These are phyloP conservation scores for Didymellaceae sp. DNA, from an alignment of 2,329 filamentous ascomycete genomes.

Conservation along the genomic window DNA sequence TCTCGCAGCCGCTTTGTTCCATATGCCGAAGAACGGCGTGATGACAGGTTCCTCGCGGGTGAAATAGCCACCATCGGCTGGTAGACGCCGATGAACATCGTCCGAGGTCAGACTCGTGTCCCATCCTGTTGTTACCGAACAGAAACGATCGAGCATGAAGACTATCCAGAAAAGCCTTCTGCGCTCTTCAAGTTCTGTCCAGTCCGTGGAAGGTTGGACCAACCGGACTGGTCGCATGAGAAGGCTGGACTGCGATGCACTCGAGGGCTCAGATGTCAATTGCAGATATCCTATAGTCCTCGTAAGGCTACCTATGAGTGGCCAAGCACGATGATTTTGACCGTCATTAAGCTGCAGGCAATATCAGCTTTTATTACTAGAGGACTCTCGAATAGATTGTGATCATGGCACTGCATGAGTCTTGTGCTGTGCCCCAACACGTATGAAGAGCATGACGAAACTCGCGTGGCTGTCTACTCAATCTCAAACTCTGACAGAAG, in stretches of 20 bases:
- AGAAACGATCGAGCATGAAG: constrained; percentile 44
- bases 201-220: constrained; percentile 35
- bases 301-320: constrained; percentile 43
- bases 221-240: constrained; percentile 41
- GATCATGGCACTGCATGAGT: no score
- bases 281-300: constrained; percentile 45
- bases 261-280: constrained; percentile 38
- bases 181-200: constrained; percentile 43
- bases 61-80: constrained; percentile 45
- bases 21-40: constrained; percentile 45
- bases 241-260: constrained; percentile 29
- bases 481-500: neutral
- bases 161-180: constrained; percentile 43
- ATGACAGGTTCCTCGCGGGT: constrained; percentile 43
- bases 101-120: constrained; percentile 44
- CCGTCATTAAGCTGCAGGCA: constrained; percentile 43
- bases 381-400: no score
- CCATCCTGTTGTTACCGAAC: constrained; percentile 43
- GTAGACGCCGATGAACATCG: constrained; percentile 42
- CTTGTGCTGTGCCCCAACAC: no score
- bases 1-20: constrained; percentile 43
- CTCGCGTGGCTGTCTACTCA: no score
- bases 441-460: no score
- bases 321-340: constrained; percentile 38
- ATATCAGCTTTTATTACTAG: no score